phyloP scores from a whole-genome alignment of 179 eudicot species.

The Spergularia azorica region DNA sequence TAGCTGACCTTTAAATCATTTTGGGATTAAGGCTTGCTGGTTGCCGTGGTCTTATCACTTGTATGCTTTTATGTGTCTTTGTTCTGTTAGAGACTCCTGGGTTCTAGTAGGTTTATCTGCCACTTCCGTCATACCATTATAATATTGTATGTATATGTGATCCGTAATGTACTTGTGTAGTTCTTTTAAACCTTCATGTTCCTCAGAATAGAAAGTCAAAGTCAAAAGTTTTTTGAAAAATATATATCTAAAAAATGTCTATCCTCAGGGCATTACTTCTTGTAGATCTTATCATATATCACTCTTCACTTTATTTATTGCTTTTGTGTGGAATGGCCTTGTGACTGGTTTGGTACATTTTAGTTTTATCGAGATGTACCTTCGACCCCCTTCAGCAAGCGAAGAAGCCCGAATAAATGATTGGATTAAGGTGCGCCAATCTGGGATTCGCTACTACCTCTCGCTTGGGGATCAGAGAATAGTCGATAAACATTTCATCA shows the following conservation, averaged over 20 bases:
- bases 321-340: background rate
- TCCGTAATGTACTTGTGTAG: background rate
- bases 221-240: background rate
- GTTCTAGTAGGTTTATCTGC: background rate
- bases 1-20: no score
- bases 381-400: constrained; percentile 95
- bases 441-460: constrained; percentile 97
- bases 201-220: background rate
- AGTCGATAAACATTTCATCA: constrained; percentile 93
- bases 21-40: no score
- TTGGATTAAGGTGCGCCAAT: constrained; percentile 98
- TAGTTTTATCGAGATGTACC: constrained; percentile 99
- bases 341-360: background rate
- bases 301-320: background rate
- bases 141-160: no score
- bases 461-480: constrained; percentile 99
- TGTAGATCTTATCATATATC: background rate
- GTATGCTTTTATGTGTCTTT: background rate
- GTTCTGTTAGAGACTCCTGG: background rate
- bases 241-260: background rate
- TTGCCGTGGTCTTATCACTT: background rate
- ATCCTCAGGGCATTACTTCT: background rate
- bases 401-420: constrained; percentile 98
- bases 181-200: background rate
- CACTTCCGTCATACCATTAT: background rate